These are phyloP conservation scores for Cystoderma amianthinum DNA, from an alignment of 768 basidiomycete species.

Conservation along the genomic window DNA sequence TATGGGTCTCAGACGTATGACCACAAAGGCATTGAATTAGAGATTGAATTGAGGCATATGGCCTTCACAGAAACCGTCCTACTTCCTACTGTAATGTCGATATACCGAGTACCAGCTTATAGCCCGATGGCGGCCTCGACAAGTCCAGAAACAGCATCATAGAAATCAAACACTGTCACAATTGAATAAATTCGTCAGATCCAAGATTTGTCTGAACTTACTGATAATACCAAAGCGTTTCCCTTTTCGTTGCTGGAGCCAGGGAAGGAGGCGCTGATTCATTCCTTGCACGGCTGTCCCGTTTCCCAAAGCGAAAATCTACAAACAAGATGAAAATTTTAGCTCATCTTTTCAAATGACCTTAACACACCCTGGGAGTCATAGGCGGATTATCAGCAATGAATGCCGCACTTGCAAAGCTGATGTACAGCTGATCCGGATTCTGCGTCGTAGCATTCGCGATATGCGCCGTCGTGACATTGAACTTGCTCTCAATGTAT, in stretches of 20 bases:
- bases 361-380: constrained; percentile 23
- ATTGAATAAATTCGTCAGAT: background rate
- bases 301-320: constrained; percentile 40
- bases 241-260: constrained; percentile 32
- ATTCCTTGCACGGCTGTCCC: constrained; percentile 28
- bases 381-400: constrained; percentile 24
- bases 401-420: constrained; percentile 38
- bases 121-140: constrained; percentile 38
- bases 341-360: background rate
- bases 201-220: constrained; percentile 15
- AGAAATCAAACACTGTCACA: constrained; percentile 46
- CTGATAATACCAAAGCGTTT: constrained; percentile 40
- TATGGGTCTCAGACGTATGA: too few relatives aligned
- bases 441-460: constrained; percentile 29
- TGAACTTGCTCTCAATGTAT: constrained; percentile 37
- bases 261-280: constrained; percentile 36
- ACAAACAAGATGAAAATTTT: background rate
- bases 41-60: background rate
- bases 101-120: constrained; percentile 6
- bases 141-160: constrained; percentile 35
- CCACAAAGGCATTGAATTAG: background rate
- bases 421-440: constrained; percentile 38
- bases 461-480: constrained; percentile 32
- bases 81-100: too few relatives aligned
- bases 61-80: too few relatives aligned